Percentiles rank a stretch among this genome's conserved stretches.
These are phyloP conservation scores for Vigna unguiculata DNA, from an alignment of 306 rosid species.

Conservation along the genomic window DNA sequence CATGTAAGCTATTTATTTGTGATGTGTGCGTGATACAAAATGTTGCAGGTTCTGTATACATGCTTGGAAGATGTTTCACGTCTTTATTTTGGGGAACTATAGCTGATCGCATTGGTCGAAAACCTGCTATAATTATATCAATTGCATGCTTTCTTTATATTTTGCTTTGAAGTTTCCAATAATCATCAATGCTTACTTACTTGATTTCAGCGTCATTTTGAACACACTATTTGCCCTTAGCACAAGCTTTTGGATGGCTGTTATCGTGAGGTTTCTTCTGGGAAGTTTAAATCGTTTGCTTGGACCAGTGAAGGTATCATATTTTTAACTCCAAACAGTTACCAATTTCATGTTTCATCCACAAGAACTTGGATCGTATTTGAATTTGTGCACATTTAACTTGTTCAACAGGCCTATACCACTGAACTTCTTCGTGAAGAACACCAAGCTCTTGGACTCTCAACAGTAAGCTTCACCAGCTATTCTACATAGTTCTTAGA, in stretches of 20 bases:
- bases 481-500: slow-evolving; percentile 13
- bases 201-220: slow-evolving; percentile 67
- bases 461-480: slow-evolving; percentile 65
- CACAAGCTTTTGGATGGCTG: slow-evolving; percentile 87
- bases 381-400: neutral
- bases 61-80: slow-evolving; percentile 6
- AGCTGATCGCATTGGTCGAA: slow-evolving; percentile 82
- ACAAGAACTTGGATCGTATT: neutral
- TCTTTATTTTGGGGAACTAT: neutral
- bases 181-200: neutral
- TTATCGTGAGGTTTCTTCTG: slow-evolving; percentile 44
- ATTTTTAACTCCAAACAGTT: neutral
- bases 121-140: slow-evolving; percentile 70
- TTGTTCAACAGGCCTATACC: slow-evolving; percentile 72
- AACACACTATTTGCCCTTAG: slow-evolving; percentile 93
- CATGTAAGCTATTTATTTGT: neutral
- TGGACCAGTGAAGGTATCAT: slow-evolving; percentile 18
- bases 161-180: neutral
- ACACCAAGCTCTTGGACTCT: slow-evolving; percentile 77
- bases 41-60: neutral
- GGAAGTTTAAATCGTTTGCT: neutral
- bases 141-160: neutral
- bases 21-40: neutral
- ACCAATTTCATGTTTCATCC: neutral
- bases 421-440: slow-evolving; percentile 75